Base-by-base conservation (phyloP, 2,329 filamentous ascomycete species). In the Ophiocordyceps sinensis region DNA sequence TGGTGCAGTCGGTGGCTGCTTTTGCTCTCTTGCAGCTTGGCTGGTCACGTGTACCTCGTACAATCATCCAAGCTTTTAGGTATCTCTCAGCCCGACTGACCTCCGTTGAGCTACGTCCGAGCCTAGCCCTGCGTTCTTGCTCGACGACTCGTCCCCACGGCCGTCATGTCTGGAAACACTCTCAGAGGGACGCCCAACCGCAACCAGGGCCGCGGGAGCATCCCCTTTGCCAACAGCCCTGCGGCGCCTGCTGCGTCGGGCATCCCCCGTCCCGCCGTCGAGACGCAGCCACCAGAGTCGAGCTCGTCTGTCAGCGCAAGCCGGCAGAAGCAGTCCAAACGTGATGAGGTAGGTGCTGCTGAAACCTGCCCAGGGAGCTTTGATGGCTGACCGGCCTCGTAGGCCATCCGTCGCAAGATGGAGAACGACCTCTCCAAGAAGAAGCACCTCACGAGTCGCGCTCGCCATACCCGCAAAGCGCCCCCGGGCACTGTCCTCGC, bases 401-500 rank as follows among this genome's bases (percentile, higher is more conserved):
- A 96, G 91, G 91, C 91, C 40, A 96, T 98, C 59, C 86, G 91
- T 55, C 80, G 79, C 57, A 96, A 95, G 70, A 82, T 98, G 71
- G 91, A 98, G 70, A 89, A 77, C 57, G 91, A 98, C 61, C 81
- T 98, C 67, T 93, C 78, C 74, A 96, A 96, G 71, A 96, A 96
- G 77, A 94, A 87, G 67, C 77, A 86, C 57, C 74, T 79, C 46
- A 77, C 79, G 49, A 73, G 77, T 52, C 81, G 87, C 53, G 81
- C 87, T 50, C 79, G 87, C 51, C 84, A 85, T 56, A 84, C 82
- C 46, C 83, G 88, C 60, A 96, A 95, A 69, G 89, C 89, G 43
- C 89, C 91, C 45, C 91, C 91, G 3, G 91, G 91, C 51, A 95
- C 89, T 43, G 91, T 98, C 45, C 82, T 98, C 45, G 86, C 91